Percentiles rank a stretch among this genome's conserved stretches.
Conservation (phyloP, 768 basidiomycete genomes). For the Mycena chlorophos region DNA sequence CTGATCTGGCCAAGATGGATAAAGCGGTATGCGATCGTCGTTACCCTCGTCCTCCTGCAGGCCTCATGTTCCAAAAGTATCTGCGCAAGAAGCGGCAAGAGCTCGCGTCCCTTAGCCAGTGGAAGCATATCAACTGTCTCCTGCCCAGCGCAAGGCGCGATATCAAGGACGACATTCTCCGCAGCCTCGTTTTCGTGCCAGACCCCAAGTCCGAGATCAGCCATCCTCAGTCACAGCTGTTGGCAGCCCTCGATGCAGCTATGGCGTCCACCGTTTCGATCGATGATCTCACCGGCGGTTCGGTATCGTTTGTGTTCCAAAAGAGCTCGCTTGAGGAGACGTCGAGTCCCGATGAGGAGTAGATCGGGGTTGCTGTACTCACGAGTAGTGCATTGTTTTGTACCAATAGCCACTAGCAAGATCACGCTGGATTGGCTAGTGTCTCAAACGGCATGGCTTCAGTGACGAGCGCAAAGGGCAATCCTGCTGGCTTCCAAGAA, state of each 20-base stretch:
- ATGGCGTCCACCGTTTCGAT: conserved; percentile 35
- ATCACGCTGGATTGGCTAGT: no score
- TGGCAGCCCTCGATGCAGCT: conserved; percentile 48
- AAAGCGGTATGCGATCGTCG: conserved; percentile 45
- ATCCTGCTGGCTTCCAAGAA: no score
- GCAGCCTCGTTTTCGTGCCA: conserved; percentile 42
- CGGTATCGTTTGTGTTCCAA: conserved; percentile 77
- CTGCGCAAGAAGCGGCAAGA: conserved; percentile 65
- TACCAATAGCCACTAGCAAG: no score
- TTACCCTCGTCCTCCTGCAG: not conserved
- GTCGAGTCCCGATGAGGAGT: conserved; percentile 10
- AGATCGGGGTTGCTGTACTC: not conserved
- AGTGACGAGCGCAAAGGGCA: no score
- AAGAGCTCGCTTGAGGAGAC: conserved; percentile 39
- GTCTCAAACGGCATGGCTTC: no score
- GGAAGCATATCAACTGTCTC: conserved; percentile 84
- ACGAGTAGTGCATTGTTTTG: no score
- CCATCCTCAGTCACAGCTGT: conserved; percentile 34
- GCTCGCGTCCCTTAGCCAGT: conserved; percentile 73
- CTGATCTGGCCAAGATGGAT: conserved; percentile 47
- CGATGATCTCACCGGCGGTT: conserved; percentile 59
- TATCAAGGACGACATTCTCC: conserved; percentile 68
- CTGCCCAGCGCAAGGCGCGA: conserved; percentile 42
- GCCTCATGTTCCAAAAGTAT: conserved; percentile 42
- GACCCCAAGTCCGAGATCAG: conserved; percentile 6